phyloP scores from a whole-genome alignment of 2,329 filamentous ascomycete species.

The Penicillium corylophilum region DNA sequence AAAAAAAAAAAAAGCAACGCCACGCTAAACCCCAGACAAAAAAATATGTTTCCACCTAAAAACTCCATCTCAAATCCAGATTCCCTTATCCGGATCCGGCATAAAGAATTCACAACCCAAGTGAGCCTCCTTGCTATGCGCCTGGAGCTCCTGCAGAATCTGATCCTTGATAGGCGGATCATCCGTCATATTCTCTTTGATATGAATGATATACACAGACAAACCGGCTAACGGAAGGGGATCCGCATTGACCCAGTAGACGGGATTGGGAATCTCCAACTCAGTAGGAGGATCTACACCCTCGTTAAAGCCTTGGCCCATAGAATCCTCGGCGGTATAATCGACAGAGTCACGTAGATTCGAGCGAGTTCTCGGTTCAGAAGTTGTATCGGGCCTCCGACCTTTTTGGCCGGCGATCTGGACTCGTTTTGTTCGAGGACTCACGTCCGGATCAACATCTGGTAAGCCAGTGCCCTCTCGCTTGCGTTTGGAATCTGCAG shows the following conservation, averaged over 20 bases:
- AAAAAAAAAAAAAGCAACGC: neutral
- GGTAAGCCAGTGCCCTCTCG: constrained; percentile 22
- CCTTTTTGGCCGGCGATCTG: constrained; percentile 9
- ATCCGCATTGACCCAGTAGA: constrained; percentile 17
- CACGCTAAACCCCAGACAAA: neutral
- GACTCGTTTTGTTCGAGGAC: constrained; percentile 26
- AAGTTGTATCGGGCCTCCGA: neutral
- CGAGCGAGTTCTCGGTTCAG: neutral
- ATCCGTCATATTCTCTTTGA: constrained; percentile 82
- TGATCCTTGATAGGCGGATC: constrained; percentile 62
- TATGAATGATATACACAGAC: constrained; percentile 83
- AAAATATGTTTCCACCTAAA: neutral
- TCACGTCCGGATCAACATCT: constrained; percentile 18
- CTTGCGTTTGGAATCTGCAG: constrained; percentile 45
- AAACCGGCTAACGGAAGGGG: constrained; percentile 65
- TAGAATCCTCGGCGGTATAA: neutral
- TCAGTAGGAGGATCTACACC: neutral
- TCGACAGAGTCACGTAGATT: neutral
- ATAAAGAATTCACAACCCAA: constrained; percentile 80
- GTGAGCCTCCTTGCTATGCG: constrained; percentile 62
- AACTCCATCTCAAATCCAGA: constrained; percentile 37
- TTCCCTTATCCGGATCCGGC: constrained; percentile 63
- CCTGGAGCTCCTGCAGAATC: constrained; percentile 68
- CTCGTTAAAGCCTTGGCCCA: neutral
- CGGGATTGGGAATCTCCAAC: constrained; percentile 14